A percentile compares a stretch with the other conserved stretches of the same genome.
Evolutionary conservation across 2,329 filamentous ascomycete genomes (phyloP).

Genomic region (Polychaeton citri): DNA sequence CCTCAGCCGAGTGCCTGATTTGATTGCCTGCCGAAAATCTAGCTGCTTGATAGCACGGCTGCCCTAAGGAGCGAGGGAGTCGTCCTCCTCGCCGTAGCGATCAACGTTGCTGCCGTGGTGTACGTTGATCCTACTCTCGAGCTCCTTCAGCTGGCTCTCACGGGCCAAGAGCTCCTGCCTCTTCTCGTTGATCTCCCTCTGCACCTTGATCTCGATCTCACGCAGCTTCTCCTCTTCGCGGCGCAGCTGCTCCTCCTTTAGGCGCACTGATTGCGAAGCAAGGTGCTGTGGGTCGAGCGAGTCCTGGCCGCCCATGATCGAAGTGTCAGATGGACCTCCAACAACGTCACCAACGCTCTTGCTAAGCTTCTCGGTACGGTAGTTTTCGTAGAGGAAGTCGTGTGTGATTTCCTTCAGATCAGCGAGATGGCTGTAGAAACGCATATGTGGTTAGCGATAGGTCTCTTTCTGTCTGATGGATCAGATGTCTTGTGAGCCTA

Average conservation of each 20-base stretch:
- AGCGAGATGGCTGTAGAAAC: constrained; percentile 69
- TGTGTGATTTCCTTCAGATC: constrained; percentile 99
- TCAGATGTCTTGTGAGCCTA: too few relatives aligned
- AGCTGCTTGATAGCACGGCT: too few relatives aligned
- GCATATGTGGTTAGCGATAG: too few relatives aligned
- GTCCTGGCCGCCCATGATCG: constrained; percentile 12
- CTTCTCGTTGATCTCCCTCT: constrained; percentile 99
- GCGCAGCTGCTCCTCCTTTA: constrained; percentile 98
- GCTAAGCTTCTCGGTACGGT: constrained; percentile 99
- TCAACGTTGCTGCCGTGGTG: constrained; percentile 13
- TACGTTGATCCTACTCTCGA: constrained; percentile 92
- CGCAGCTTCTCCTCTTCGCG: constrained; percentile 99
- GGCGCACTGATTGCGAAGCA: constrained; percentile 88
- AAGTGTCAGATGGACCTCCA: constrained; percentile 18
- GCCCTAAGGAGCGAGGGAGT: too few relatives aligned
- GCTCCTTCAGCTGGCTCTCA: constrained; percentile 96
- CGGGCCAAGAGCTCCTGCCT: constrained; percentile 93
- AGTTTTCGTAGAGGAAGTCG: constrained; percentile 99
- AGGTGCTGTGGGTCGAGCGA: constrained; percentile 98
- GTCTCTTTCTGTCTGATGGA: too few relatives aligned
- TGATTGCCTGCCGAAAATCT: too few relatives aligned
- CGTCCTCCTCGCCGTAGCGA: constrained; percentile 1
- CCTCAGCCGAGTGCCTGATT: too few relatives aligned
- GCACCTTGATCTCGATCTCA: constrained; percentile 98
- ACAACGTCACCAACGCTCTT: constrained; percentile 94